Base-by-base conservation (phyloP, 2,329 filamentous ascomycete species). In the Escovopsis sp. region DNA sequence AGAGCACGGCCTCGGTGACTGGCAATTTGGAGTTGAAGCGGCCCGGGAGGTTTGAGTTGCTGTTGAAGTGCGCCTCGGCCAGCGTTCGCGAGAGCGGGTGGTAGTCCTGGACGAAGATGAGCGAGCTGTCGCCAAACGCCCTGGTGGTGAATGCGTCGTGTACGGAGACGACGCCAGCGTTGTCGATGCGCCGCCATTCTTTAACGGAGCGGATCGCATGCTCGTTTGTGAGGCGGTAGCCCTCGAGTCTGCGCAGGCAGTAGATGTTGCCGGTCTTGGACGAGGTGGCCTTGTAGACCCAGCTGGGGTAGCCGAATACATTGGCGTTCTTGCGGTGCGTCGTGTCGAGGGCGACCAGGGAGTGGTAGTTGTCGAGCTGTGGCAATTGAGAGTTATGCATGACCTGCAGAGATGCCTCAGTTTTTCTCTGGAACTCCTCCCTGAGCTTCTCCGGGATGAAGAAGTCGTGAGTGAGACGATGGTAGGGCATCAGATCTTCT, bases 261-360 rank as follows among this genome's bases (percentile, higher is more conserved):
- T 94, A 96, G n/a, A 80, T 77, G 49, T 84, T 80, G 10, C 88
- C 91, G 53, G 89, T 89, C 57, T 91, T 91, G 59, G 75, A 81
- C 6, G 86, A 94, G 23, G 82, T 80, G 8, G 88, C 89, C 65
- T 96, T 96, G 67, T 95, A 98, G 1, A 94, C 77, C 86, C 88
- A 96, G 53, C 82, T 94, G 6, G 82, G 77, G 55, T 86, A 94
- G 26, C 87, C 86, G 61, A 95, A 95, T 12, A 83, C 76, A 11
- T 76, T 73, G 4, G 80, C 75, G 50, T 81, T 86, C 59, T 86
- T 88, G 50, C 87, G 77, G 47, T 85, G 78, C 40, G 73, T 82
- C 8, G 80, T 84, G 59, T 96, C 88, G 36, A 98, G 67, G 4
- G 89, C 85, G 8, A 95, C 87, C 10, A 98, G 71, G 4, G 87